These are phyloP conservation scores for Bocquillonia castaneifolia DNA, from an alignment of 441 rosid genomes.

Conservation along the genomic window DNA sequence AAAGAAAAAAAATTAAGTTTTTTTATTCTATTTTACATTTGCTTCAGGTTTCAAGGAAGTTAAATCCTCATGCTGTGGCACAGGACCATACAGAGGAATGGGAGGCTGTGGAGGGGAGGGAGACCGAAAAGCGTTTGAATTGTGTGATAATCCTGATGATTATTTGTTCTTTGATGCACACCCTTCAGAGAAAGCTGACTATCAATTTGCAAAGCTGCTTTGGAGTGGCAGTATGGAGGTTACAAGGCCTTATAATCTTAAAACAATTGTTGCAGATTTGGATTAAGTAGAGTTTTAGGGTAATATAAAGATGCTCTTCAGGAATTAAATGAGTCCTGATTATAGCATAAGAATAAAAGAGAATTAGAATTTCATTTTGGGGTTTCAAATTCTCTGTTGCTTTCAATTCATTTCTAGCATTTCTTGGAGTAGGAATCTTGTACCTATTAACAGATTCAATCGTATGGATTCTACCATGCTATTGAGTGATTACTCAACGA, in stretches of 20 bases:
- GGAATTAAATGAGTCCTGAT: too few species aligned
- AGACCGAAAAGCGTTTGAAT: not conserved
- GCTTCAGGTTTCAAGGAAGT: conserved; percentile 12
- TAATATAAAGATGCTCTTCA: too few species aligned
- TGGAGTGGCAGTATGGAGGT: conserved; percentile 3
- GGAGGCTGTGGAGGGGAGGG: not conserved
- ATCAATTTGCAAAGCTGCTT: conserved; percentile 11
- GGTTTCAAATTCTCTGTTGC: too few species aligned
- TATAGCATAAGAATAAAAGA: too few species aligned
- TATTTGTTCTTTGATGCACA: conserved; percentile 27
- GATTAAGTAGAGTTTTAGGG: not conserved
- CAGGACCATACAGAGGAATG: conserved; percentile 2
- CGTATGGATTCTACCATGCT: too few species aligned
- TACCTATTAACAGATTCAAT: too few species aligned
- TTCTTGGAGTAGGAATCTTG: too few species aligned
- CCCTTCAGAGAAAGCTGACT: conserved; percentile 11
- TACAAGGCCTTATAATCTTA: conserved; percentile 11
- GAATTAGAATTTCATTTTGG: too few species aligned
- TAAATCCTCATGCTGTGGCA: conserved; percentile 14
- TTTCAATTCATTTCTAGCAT: too few species aligned
- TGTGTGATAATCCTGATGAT: conserved; percentile 16
- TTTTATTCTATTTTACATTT: too few species aligned
- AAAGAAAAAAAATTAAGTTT: too few species aligned
- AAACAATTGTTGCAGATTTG: conserved; percentile 2
- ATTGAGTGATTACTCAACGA: too few species aligned